Evolutionary conservation across 768 basidiomycete species (phyloP).

Genomic region (Lactarius trivialis): DNA sequence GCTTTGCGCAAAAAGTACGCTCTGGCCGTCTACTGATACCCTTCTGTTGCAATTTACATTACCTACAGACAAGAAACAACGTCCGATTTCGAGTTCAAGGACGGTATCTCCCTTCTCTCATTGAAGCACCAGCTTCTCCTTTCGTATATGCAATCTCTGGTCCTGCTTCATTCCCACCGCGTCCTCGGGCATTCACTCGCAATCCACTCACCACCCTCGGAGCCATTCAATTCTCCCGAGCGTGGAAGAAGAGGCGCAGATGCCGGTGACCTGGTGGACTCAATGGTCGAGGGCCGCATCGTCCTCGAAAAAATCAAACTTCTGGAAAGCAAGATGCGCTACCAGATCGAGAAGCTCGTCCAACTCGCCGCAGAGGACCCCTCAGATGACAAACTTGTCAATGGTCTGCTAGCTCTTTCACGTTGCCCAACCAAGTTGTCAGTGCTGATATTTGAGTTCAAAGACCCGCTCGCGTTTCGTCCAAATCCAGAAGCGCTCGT

Average conservation of each 20-base stretch:
- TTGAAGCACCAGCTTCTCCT: constrained; percentile 81
- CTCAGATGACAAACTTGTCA: constrained; percentile 37
- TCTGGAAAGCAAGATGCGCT: constrained; percentile 81
- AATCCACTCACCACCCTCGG: constrained; percentile 41
- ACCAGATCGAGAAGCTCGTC: constrained; percentile 94
- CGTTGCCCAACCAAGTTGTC: not conserved
- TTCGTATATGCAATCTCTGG: constrained; percentile 79
- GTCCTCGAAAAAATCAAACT: constrained; percentile 84
- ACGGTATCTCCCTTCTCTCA: constrained; percentile 88
- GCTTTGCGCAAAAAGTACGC: constrained; percentile 50
- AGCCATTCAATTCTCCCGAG: constrained; percentile 46
- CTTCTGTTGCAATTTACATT: not conserved
- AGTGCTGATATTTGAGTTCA: constrained; percentile 5
- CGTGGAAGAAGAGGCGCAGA: constrained; percentile 49
- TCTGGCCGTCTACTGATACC: not conserved
- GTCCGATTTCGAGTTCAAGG: constrained; percentile 44
- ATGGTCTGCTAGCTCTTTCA: constrained; percentile 45
- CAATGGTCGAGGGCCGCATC: constrained; percentile 70
- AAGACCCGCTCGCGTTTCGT: constrained; percentile 88
- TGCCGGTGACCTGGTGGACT: constrained; percentile 73
- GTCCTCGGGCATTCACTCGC: constrained; percentile 58
- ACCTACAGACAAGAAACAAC: constrained; percentile 28
- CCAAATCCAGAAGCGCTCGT: constrained; percentile 80
- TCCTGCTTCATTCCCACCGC: constrained; percentile 65
- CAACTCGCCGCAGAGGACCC: constrained; percentile 59